These are phyloP conservation scores for Cucurbita argyrosperma DNA, from an alignment of 306 rosid genomes.

Conservation along the genomic window DNA sequence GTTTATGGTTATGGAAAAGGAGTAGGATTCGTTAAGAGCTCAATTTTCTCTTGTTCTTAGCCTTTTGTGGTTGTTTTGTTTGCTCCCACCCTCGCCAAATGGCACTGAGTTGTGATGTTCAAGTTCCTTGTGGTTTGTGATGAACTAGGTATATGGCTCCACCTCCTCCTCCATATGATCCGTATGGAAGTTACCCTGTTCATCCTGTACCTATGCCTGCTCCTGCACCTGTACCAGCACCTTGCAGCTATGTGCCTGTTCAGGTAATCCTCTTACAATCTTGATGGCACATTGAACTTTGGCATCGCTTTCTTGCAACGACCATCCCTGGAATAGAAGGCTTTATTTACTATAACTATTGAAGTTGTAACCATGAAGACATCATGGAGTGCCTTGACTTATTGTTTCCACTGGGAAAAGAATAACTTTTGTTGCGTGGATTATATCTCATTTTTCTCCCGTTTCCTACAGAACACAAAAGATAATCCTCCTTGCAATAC, in stretches of 20 bases:
- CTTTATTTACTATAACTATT: background rate
- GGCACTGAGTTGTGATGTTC: background rate
- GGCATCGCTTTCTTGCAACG: background rate
- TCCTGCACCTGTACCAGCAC: slow-evolving; percentile 68
- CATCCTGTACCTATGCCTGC: slow-evolving; percentile 82
- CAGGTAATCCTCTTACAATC: slow-evolving; percentile 35
- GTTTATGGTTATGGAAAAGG: background rate
- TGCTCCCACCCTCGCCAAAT: background rate
- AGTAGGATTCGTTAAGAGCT: background rate
- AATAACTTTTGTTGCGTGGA: background rate
- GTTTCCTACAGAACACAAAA: slow-evolving; percentile 65
- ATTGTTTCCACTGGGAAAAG: background rate
- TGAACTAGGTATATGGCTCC: slow-evolving; percentile 82
- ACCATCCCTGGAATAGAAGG: background rate
- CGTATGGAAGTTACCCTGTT: slow-evolving; percentile 78
- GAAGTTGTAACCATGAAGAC: background rate
- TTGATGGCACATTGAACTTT: background rate
- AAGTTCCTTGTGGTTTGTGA: slow-evolving; percentile 8
- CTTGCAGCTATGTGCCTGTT: slow-evolving; percentile 78
- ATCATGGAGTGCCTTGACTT: background rate
- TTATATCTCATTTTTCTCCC: background rate
- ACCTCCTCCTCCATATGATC: slow-evolving; percentile 90
- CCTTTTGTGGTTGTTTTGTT: too few relatives aligned
- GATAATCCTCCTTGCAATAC: slow-evolving; percentile 99
- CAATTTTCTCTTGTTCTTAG: background rate